Base-by-base conservation (phyloP, 345 rosid genomes). In the Corchorus capsularis region DNA sequence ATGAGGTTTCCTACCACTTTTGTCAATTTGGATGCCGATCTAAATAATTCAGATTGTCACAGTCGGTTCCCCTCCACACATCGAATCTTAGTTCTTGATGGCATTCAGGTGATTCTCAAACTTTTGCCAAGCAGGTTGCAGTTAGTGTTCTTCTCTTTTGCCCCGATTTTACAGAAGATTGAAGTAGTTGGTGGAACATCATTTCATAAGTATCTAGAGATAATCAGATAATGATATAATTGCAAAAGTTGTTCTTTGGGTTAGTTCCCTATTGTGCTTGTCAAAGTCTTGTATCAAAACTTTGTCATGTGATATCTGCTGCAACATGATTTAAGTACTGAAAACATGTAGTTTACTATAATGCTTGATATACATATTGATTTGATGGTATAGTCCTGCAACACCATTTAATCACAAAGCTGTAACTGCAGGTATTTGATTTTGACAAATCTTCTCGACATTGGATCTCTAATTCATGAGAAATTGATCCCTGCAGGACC, bases 31-130 rank as follows among this genome's bases (percentile, higher is more conserved):
- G 76, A 62, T 47, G 47, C 54, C 61, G 79, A 73, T 79, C 78
- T 75, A 59, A 32, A 71, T 13, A 76, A 76, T 32, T 71, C 45
- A 53, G 89, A 85, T 76, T 87, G 85, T 74, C 82, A 32, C 17
- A 85, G 79, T 47, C 91, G 96, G 98, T 91, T 91, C 79, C 84
- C 89, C 43, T 85, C 86, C 75, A 74, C 85, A 6, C 87, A 86
- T 74, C 75, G 99, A 64, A 87, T 95, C 78, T 89, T 93, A 47
- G 98, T 93, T 76, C 94, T 95, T 9, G 99, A 95, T 65, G 87
- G 89, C 65, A 90, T 94, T 67, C 97, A 94, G 97, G 98, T 90
- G 69, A 73, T 12, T 35, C n/a, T 73, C 47, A 53, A 54, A 3
- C 27, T 75, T 77, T 27, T 22, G 37, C 10, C 35, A 22, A 15